phyloP scores from a whole-genome alignment of 2,329 filamentous ascomycete species.

The Fusarium keratoplasticum region DNA sequence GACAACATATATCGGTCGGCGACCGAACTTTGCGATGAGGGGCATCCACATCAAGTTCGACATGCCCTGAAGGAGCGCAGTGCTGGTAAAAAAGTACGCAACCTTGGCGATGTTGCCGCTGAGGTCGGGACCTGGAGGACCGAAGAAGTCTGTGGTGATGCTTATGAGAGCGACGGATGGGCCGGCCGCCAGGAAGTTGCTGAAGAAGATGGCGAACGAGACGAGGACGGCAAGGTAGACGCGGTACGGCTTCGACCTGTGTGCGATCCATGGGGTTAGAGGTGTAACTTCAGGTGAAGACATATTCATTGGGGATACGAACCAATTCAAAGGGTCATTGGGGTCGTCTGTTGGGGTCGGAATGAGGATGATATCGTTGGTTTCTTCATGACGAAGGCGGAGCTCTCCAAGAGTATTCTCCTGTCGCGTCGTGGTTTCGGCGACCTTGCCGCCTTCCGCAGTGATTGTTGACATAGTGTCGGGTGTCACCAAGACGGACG shows the following conservation, averaged over 20 bases:
- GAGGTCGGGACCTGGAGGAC: slow-evolving; percentile 5
- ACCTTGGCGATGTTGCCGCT: slow-evolving; percentile 20
- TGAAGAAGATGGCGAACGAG: slow-evolving; percentile 26
- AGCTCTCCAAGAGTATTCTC: slow-evolving; percentile 24
- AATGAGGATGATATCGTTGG: slow-evolving; percentile 61
- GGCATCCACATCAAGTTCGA: slow-evolving; percentile 31
- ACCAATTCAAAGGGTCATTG: slow-evolving; percentile 59
- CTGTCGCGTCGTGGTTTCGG: background rate
- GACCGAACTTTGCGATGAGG: slow-evolving; percentile 27
- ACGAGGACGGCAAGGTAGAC: slow-evolving; percentile 27
- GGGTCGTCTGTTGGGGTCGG: slow-evolving; percentile 60
- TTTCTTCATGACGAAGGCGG: slow-evolving; percentile 26
- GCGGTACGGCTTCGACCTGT: slow-evolving; percentile 48
- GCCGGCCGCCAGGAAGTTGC: slow-evolving; percentile 28
- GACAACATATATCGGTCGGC: slow-evolving; percentile 24
- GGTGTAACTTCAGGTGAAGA: background rate
- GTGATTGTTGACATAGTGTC: background rate
- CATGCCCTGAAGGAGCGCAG: slow-evolving; percentile 27
- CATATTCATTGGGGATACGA: background rate
- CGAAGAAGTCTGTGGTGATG: slow-evolving; percentile 23
- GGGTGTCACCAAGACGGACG: background rate
- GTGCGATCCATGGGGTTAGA: background rate
- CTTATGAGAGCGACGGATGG: slow-evolving; percentile 24
- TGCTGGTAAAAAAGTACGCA: slow-evolving; percentile 28
- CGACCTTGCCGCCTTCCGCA: background rate